A percentile compares a stretch with the other conserved stretches of the same genome.
Evolutionary conservation across 805 yeast species (phyloP).

Genomic region (Kluyveromyces lactis): DNA sequence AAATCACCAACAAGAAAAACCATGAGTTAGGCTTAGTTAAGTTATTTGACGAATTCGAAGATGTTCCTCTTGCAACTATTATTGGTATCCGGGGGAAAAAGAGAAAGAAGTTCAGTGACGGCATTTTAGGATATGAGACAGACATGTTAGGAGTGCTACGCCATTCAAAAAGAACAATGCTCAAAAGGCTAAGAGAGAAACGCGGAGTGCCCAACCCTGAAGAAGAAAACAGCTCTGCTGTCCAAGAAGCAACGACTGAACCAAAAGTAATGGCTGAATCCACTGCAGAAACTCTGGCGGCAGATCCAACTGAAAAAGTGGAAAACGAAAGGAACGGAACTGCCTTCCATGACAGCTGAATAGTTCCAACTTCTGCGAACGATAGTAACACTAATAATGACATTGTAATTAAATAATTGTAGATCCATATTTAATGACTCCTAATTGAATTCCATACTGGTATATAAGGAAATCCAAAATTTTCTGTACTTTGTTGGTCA

Average conservation of each 20-base stretch:
- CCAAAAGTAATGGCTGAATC: too few species aligned
- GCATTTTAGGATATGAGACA: conserved; percentile 28
- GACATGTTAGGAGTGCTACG: conserved; percentile 12
- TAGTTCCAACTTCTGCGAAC: too few species aligned
- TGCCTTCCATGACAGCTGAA: neutral
- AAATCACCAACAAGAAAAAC: conserved; percentile 15
- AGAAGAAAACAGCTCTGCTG: neutral
- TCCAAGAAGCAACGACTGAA: too few species aligned
- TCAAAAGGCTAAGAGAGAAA: neutral
- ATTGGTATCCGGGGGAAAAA: conserved; percentile 31
- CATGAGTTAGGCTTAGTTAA: conserved; percentile 26
- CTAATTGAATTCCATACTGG: conserved; percentile 2
- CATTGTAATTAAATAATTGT: conserved; percentile 1
- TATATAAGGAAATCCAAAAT: conserved; percentile 4
- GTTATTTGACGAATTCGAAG: conserved; percentile 28
- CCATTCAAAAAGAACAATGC: conserved; percentile 3
- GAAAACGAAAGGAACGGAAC: neutral
- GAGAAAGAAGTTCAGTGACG: conserved; percentile 26
- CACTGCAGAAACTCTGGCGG: too few species aligned
- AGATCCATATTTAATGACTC: conserved; percentile 2
- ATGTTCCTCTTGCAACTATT: conserved; percentile 28
- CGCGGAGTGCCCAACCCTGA: neutral
- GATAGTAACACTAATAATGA: too few species aligned
- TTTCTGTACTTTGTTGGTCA: conserved; percentile 1
- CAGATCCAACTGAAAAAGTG: too few species aligned